Evolutionary conservation across 495 filamentous ascomycete genomes (phyloP).

Genomic region (Aspergillus cavernicola): DNA sequence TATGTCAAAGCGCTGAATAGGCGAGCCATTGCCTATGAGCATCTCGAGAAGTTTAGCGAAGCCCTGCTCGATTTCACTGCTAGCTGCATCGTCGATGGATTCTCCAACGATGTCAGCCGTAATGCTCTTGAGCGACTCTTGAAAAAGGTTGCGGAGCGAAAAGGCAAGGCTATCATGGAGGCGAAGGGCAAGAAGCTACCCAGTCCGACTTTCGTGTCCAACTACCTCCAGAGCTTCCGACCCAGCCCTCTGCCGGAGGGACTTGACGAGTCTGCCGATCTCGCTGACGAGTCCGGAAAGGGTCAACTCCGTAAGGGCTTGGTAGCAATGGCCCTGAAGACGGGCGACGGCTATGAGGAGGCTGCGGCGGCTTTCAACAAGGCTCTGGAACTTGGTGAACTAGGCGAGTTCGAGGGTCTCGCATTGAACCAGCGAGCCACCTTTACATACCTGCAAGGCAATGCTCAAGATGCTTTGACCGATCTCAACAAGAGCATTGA

Average conservation of each 20-base stretch:
- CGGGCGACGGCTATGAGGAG: conserved; percentile 83
- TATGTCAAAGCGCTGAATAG: conserved; percentile 98
- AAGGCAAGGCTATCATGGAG: conserved; percentile 80
- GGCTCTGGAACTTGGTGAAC: conserved; percentile 73
- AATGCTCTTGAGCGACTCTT: conserved; percentile 87
- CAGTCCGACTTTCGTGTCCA: conserved; percentile 92
- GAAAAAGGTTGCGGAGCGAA: conserved; percentile 94
- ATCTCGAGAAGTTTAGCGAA: conserved; percentile 84
- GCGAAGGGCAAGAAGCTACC: conserved; percentile 79
- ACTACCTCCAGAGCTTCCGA: conserved; percentile 98
- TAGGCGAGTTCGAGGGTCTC: conserved; percentile 78
- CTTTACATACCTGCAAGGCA: conserved; percentile 86
- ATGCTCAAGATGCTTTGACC: conserved; percentile 73
- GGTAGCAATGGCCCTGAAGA: conserved; percentile 74
- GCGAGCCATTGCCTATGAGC: conserved; percentile 92
- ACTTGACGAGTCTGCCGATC: conserved; percentile 71
- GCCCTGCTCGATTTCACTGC: conserved; percentile 96
- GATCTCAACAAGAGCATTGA: conserved; percentile 92
- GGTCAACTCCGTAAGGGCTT: conserved; percentile 82
- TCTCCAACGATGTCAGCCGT: conserved; percentile 83
- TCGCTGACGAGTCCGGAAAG: conserved; percentile 75
- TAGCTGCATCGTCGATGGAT: conserved; percentile 97
- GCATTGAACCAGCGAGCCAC: conserved; percentile 96
- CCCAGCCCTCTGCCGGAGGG: conserved; percentile 72
- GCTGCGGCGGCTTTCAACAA: conserved; percentile 81